Evolutionary conservation across 495 filamentous ascomycete species (phyloP).

Genomic region (Talaromyces borbonicus): DNA sequence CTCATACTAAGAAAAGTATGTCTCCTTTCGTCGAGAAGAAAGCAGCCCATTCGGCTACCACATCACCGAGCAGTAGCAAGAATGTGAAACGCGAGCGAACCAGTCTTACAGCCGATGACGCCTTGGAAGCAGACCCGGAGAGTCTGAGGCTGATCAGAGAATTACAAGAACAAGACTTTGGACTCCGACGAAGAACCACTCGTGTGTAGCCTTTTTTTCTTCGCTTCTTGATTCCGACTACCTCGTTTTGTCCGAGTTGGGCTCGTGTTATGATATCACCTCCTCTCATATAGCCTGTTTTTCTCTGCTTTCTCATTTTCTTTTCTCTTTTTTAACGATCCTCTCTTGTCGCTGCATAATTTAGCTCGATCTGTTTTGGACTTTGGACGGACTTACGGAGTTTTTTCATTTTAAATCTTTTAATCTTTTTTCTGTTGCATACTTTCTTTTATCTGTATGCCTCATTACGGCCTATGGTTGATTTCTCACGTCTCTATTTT

Average conservation of each 20-base stretch:
- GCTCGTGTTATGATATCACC: too few species aligned
- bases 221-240: background rate
- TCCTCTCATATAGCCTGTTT: too few species aligned
- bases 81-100: conserved; percentile 17
- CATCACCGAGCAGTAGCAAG: conserved; percentile 18
- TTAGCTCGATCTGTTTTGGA: too few species aligned
- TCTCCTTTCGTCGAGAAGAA: conserved; percentile 29
- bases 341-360: too few species aligned
- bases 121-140: conserved; percentile 38
- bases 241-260: background rate
- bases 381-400: too few species aligned
- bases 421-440: too few species aligned
- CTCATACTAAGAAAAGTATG: conserved; percentile 34
- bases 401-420: too few species aligned
- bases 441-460: too few species aligned
- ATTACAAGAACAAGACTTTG: conserved; percentile 49
- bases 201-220: conserved; percentile 11
- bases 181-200: conserved; percentile 40
- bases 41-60: conserved; percentile 16
- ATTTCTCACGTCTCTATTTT: too few species aligned
- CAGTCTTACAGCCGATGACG: conserved; percentile 9
- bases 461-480: too few species aligned
- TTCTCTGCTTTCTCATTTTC: too few species aligned
- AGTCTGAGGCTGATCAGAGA: conserved; percentile 47
- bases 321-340: too few species aligned